Conservation (phyloP, 169 alveolate genomes). For the Plasmodium gonderi region DNA sequence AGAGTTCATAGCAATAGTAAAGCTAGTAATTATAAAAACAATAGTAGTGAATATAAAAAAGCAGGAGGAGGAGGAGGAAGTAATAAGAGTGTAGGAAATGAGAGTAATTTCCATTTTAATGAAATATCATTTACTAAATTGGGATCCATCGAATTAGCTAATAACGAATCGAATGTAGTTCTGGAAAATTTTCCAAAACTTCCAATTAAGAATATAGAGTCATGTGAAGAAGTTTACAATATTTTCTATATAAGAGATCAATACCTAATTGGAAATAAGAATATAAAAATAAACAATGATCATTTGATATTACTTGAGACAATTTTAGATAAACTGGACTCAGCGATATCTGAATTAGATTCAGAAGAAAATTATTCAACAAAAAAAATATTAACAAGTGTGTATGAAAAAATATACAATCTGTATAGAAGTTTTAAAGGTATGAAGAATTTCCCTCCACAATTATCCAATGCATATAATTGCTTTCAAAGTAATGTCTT, state of each 20-base stretch:
- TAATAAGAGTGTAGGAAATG: not conserved
- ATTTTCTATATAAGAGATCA: conserved; percentile 66
- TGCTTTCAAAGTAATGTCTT: conserved; percentile 55
- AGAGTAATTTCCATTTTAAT: not conserved
- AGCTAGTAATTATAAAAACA: not conserved
- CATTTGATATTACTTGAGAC: conserved; percentile 57
- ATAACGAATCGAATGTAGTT: conserved; percentile 37
- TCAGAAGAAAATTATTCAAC: conserved; percentile 50
- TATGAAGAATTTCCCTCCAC: conserved; percentile 22
- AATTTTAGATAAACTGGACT: conserved; percentile 33
- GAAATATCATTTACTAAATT: not conserved
- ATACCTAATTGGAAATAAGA: conserved; percentile 47
- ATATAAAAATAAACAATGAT: conserved; percentile 46
- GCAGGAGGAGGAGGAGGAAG: not conserved
- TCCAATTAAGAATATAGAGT: conserved; percentile 41
- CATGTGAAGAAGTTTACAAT: conserved; percentile 58
- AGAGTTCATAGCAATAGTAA: not conserved
- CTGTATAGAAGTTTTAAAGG: conserved; percentile 51
- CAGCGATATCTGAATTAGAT: conserved; percentile 35
- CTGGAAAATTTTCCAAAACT: conserved; percentile 44
- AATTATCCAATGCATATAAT: conserved; percentile 58
- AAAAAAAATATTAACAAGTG: conserved; percentile 56
- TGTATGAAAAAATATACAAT: conserved; percentile 21
- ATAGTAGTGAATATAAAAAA: not conserved
- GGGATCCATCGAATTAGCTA: not conserved